phyloP scores from a whole-genome alignment of 306 rosid species.

The Prunus mira region DNA sequence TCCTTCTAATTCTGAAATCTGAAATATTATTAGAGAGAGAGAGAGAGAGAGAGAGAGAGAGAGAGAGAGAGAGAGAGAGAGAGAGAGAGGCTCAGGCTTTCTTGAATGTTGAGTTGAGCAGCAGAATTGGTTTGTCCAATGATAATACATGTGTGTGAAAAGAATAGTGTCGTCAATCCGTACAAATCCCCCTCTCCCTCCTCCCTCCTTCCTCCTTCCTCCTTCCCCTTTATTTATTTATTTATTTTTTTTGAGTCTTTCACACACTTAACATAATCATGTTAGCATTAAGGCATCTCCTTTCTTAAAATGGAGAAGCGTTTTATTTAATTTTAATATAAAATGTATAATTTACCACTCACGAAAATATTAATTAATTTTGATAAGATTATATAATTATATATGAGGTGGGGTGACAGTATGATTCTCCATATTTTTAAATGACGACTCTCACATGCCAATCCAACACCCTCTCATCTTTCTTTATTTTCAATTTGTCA shows the following conservation, averaged over 20 bases:
- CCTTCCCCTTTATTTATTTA: no score
- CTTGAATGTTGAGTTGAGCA: conserved; percentile 1
- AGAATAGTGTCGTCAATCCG: conserved; percentile 59
- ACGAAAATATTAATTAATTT: background rate
- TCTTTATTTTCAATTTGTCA: conserved; percentile 32
- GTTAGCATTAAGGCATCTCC: conserved; percentile 23
- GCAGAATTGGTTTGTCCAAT: conserved; percentile 33
- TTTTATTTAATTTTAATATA: background rate
- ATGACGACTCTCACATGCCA: conserved; percentile 44
- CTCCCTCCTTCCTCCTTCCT: background rate
- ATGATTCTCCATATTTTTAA: conserved; percentile 28
- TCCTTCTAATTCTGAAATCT: no score
- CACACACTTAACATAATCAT: conserved; percentile 26
- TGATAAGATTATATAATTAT: background rate
- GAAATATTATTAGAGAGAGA: no score
- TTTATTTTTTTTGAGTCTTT: background rate
- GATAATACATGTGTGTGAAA: conserved; percentile 39
- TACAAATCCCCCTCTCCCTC: conserved; percentile 35
- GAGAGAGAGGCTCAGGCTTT: background rate
- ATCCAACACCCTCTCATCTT: conserved; percentile 24
- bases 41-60: background rate
- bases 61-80: background rate
- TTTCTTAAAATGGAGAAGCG: conserved; percentile 7
- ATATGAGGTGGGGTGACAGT: conserved; percentile 41
- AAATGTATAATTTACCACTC: no score